A percentile compares a stretch with the other conserved stretches of the same genome.
Conservation (phyloP, 1,284 basidiomycete genomes). For the Moniliella sp. region DNA sequence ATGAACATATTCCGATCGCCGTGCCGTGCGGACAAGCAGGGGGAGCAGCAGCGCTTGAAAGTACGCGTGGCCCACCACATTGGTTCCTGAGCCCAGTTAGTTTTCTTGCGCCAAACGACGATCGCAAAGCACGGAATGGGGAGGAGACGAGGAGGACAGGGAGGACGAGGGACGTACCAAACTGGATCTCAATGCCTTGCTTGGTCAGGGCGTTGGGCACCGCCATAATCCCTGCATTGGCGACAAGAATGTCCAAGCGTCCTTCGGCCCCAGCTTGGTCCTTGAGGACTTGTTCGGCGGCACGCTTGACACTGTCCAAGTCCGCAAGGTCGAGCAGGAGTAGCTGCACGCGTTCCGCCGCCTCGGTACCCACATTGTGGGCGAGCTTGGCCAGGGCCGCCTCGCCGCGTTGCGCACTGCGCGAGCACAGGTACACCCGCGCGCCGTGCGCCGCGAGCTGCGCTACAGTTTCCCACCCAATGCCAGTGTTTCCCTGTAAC, state of each 20-base stretch:
- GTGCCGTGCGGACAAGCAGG: constrained; percentile 9
- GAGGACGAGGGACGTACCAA: constrained; percentile 3
- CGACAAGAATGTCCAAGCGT: constrained; percentile 11
- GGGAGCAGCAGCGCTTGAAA: constrained; percentile 1
- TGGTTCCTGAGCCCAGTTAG: too few species aligned
- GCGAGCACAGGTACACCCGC: constrained; percentile 12
- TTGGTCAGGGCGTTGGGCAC: constrained; percentile 6
- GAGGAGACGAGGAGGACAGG: too few species aligned
- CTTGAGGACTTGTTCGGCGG: constrained; percentile 4
- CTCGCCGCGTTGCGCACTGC: constrained; percentile 2
- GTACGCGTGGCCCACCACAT: constrained; percentile 13
- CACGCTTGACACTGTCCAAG: constrained; percentile 7
- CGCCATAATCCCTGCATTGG: constrained; percentile 21
- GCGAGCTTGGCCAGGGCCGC: constrained; percentile 2
- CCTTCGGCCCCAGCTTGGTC: too few species aligned
- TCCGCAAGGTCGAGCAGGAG: constrained; percentile 10
- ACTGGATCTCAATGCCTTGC: constrained; percentile 21
- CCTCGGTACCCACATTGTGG: constrained; percentile 5
- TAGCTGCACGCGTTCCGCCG: constrained; percentile 11
- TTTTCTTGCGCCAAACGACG: too few species aligned
- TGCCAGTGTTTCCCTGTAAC: constrained; percentile 10
- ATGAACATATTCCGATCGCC: constrained; percentile 13
- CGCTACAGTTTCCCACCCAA: constrained; percentile 13
- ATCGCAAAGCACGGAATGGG: too few species aligned
- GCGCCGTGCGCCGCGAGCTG: constrained; percentile 12